Conservation (phyloP, 2,329 filamentous ascomycete species). For the Pseudogymnoascus sp. region DNA sequence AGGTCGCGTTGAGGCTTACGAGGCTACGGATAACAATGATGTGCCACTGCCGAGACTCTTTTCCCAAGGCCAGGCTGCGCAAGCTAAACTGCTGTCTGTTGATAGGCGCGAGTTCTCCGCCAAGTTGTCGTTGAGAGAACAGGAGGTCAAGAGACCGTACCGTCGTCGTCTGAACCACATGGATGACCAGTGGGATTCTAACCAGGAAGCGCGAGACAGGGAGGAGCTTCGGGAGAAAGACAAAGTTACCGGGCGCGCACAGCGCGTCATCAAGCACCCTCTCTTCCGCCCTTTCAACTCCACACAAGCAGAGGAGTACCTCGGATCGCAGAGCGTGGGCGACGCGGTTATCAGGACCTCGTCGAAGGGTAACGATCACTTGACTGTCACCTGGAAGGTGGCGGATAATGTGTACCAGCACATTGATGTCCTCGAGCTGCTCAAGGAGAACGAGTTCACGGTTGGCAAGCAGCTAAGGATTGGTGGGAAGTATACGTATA, state of each 20-base stretch:
- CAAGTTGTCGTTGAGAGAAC: constrained; percentile 77
- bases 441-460: constrained; percentile 95
- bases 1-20: constrained; percentile 73
- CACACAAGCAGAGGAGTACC: constrained; percentile 84
- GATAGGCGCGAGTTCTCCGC: constrained; percentile 80
- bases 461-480: constrained; percentile 81
- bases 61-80: constrained; percentile 72
- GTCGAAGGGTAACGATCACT: constrained; percentile 88
- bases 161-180: constrained; percentile 62
- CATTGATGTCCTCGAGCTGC: constrained; percentile 90
- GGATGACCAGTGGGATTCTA: constrained; percentile 79
- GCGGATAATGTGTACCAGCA: constrained; percentile 95
- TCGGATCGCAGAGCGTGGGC: constrained; percentile 76
- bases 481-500: constrained; percentile 82
- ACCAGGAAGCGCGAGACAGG: constrained; percentile 71
- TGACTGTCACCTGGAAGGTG: constrained; percentile 97
- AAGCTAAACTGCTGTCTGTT: constrained; percentile 79
- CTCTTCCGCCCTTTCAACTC: constrained; percentile 92
- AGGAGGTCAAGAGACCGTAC: constrained; percentile 66
- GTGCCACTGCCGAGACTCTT: constrained; percentile 66
- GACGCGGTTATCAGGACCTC: constrained; percentile 94
- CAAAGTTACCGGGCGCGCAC: constrained; percentile 73
- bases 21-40: constrained; percentile 65
- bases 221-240: constrained; percentile 82
- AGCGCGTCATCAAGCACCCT: constrained; percentile 95